phyloP scores from a whole-genome alignment of 495 filamentous ascomycete genomes.

The Jackrogersella minutella region DNA sequence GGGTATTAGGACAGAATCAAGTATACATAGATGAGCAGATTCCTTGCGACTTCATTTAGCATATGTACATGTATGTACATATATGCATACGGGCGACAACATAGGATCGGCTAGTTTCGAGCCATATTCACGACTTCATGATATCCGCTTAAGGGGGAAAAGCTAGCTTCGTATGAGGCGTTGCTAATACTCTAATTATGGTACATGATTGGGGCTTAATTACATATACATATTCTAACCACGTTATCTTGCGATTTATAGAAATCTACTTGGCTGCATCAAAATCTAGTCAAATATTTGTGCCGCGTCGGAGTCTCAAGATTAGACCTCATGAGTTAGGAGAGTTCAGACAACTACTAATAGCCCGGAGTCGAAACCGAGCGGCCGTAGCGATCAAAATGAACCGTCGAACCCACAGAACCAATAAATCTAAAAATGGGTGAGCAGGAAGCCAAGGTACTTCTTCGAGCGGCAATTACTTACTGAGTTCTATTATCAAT shows the following conservation, averaged over 20 bases:
- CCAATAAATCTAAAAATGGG: constrained; percentile 3
- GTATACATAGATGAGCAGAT: neutral
- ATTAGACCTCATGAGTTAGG: neutral
- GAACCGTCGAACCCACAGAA: neutral
- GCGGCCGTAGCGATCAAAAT: constrained; percentile 5
- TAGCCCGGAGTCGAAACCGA: neutral
- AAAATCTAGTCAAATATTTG: neutral
- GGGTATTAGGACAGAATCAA: neutral
- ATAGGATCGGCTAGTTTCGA: no score
- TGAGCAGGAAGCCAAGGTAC: neutral
- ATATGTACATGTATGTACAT: neutral
- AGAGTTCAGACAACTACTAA: neutral
- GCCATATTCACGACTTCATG: no score
- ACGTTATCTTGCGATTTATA: neutral
- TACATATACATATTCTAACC: no score
- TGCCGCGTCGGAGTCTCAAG: neutral
- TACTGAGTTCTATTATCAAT: constrained; percentile 15
- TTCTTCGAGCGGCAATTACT: neutral
- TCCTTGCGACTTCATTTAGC: neutral
- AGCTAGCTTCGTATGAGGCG: no score
- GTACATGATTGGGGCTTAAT: no score
- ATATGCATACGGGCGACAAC: neutral
- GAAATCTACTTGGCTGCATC: neutral
- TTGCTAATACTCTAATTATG: no score
- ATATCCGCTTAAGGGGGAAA: no score